Conservation (phyloP, 2,329 filamentous ascomycete species). For the Tolypocladium album region DNA sequence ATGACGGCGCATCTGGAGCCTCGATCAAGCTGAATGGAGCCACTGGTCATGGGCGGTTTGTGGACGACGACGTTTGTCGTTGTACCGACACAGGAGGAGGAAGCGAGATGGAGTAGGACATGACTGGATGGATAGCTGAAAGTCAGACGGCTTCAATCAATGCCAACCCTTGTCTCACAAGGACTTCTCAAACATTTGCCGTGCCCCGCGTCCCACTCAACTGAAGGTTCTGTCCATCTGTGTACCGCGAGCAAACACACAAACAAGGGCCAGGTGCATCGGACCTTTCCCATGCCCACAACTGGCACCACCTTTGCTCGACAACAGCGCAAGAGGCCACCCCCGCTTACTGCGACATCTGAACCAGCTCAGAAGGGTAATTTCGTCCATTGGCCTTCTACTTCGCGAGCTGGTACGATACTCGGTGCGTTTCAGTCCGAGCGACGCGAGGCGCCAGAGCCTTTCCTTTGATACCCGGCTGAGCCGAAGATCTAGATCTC, state of each 20-base stretch:
- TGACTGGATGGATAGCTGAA: constrained; percentile 3
- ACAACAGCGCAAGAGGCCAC: not conserved
- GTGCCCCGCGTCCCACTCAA: not conserved
- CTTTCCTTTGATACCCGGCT: not conserved
- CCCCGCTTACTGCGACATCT: constrained; percentile 1
- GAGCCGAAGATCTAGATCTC: not conserved
- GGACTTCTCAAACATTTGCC: not conserved
- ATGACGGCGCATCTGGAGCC: constrained; percentile 2
- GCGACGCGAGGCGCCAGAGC: not conserved
- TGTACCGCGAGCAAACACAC: not conserved
- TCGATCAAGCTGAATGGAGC: not conserved
- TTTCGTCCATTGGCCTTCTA: not conserved
- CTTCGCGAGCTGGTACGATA: not conserved
- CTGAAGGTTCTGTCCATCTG: not conserved
- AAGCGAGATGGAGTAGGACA: constrained; percentile 3
- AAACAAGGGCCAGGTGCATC: not conserved
- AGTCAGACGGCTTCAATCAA: constrained; percentile 4
- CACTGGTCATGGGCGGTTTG: not conserved
- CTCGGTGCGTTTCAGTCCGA: not conserved
- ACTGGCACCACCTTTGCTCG: not conserved
- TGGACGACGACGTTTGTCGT: not conserved
- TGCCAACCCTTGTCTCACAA: constrained; percentile 2
- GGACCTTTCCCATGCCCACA: not conserved
- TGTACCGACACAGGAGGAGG: not conserved
- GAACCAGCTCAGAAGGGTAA: not conserved